These are phyloP conservation scores for Vigna trinervia DNA, from an alignment of 306 rosid genomes.

Conservation along the genomic window DNA sequence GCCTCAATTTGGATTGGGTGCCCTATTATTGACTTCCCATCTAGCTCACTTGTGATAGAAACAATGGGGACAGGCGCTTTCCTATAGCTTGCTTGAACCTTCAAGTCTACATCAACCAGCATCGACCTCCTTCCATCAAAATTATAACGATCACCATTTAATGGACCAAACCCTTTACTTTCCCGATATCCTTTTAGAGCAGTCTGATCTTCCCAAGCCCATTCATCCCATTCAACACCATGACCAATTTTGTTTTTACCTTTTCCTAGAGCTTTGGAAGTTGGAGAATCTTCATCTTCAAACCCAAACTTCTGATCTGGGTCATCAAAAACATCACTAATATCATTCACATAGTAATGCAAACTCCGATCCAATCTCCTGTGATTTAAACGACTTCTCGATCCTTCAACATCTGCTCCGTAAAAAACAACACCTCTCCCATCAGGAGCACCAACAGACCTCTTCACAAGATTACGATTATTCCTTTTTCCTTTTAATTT, in stretches of 20 bases:
- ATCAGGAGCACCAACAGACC: conserved; percentile 57
- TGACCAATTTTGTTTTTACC: conserved; percentile 51
- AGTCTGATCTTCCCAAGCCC: conserved; percentile 74
- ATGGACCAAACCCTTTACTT: conserved; percentile 56
- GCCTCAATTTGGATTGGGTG: conserved; percentile 88
- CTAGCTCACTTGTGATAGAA: conserved; percentile 86
- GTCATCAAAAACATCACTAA: conserved; percentile 55
- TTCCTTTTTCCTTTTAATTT: conserved; percentile 93
- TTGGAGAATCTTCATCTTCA: conserved; percentile 63
- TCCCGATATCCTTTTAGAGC: conserved; percentile 70
- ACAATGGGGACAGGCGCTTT: conserved; percentile 91
- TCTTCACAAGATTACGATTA: conserved; percentile 71
- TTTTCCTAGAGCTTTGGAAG: conserved; percentile 57
- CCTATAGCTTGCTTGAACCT: conserved; percentile 86
- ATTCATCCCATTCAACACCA: conserved; percentile 72
- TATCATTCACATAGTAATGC: conserved; percentile 47
- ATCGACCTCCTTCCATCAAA: conserved; percentile 68
- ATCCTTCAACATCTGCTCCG: conserved; percentile 68
- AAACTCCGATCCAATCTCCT: conserved; percentile 41
- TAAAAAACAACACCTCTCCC: conserved; percentile 50
- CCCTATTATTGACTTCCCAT: conserved; percentile 90
- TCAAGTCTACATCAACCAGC: conserved; percentile 81
- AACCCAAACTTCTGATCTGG: conserved; percentile 56
- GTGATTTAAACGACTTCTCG: conserved; percentile 50
- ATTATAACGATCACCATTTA: conserved; percentile 52